These are phyloP conservation scores for Medicago ruthenica DNA, from an alignment of 306 rosid species.

Conservation along the genomic window DNA sequence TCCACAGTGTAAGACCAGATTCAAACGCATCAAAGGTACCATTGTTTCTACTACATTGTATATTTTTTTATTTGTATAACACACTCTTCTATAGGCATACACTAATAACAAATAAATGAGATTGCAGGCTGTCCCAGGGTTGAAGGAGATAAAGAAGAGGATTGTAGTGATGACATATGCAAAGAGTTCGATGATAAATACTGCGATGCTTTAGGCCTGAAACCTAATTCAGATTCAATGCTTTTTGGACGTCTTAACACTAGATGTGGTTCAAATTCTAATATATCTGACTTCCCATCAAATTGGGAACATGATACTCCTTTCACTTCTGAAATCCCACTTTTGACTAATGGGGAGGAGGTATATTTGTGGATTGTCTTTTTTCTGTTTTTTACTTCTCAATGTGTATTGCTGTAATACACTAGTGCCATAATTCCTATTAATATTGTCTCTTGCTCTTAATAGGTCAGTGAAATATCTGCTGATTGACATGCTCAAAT, in stretches of 20 bases:
- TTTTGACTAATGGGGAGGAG: constrained; percentile 78
- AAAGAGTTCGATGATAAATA: constrained; percentile 66
- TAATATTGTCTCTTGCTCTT: constrained; percentile 28
- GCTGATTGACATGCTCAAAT: constrained; percentile 69
- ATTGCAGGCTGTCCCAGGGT: constrained; percentile 79
- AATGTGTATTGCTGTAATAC: neutral
- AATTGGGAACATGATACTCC: no score
- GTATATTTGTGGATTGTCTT: constrained; percentile 45
- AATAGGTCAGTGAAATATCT: constrained; percentile 64
- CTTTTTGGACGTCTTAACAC: constrained; percentile 34
- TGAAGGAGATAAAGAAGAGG: constrained; percentile 85
- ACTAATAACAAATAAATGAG: constrained; percentile 32
- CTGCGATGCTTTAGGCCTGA: constrained; percentile 46
- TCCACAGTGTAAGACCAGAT: constrained; percentile 76
- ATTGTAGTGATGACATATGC: constrained; percentile 74
- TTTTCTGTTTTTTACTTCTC: neutral
- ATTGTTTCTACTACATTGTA: neutral
- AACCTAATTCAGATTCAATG: constrained; percentile 48
- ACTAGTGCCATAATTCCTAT: neutral
- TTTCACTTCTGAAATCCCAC: constrained; percentile 62
- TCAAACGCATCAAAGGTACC: constrained; percentile 70
- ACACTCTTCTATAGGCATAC: neutral
- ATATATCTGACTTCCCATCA: constrained; percentile 42
- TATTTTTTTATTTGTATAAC: constrained; percentile 15
- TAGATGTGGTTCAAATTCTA: constrained; percentile 46